phyloP scores from a whole-genome alignment of 140 eudicot genomes.

The Stevia rebaudiana region DNA sequence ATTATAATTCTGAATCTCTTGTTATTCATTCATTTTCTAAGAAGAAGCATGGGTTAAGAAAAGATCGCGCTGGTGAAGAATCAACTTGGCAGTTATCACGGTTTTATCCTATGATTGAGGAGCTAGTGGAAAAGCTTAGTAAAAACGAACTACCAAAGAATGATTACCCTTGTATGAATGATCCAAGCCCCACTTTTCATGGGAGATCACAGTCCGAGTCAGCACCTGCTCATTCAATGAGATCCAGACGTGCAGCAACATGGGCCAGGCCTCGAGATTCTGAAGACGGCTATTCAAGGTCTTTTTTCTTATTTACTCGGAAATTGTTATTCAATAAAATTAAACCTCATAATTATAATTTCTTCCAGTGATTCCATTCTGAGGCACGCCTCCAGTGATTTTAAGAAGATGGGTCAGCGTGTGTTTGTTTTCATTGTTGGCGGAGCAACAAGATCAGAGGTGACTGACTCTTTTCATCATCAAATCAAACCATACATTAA shows the following conservation, averaged over 20 bases:
- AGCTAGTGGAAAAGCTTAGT: constrained; percentile 68
- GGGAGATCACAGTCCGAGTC: constrained; percentile 57
- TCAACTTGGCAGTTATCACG: constrained; percentile 86
- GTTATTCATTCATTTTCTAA: constrained; percentile 26
- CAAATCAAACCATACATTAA: neutral
- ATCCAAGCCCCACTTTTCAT: constrained; percentile 75
- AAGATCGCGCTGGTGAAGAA: constrained; percentile 83
- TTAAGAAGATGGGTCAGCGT: constrained; percentile 87
- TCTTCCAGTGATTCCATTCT: constrained; percentile 70
- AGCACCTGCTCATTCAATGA: constrained; percentile 57
- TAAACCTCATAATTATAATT: neutral
- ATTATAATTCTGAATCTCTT: neutral
- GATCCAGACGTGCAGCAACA: constrained; percentile 66
- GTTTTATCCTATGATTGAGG: constrained; percentile 94
- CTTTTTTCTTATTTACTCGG: neutral
- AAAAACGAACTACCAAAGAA: constrained; percentile 73
- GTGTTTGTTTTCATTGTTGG: constrained; percentile 90
- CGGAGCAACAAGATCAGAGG: constrained; percentile 98
- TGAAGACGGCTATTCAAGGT: constrained; percentile 89
- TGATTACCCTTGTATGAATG: constrained; percentile 90
- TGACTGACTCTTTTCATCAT: constrained; percentile 1
- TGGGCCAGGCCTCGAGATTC: constrained; percentile 89
- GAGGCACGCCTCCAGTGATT: constrained; percentile 90
- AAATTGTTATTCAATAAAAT: neutral
- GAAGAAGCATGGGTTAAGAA: constrained; percentile 74